phyloP scores from a whole-genome alignment of 2,329 filamentous ascomycete species.

The Aureobasidium mangrovei region DNA sequence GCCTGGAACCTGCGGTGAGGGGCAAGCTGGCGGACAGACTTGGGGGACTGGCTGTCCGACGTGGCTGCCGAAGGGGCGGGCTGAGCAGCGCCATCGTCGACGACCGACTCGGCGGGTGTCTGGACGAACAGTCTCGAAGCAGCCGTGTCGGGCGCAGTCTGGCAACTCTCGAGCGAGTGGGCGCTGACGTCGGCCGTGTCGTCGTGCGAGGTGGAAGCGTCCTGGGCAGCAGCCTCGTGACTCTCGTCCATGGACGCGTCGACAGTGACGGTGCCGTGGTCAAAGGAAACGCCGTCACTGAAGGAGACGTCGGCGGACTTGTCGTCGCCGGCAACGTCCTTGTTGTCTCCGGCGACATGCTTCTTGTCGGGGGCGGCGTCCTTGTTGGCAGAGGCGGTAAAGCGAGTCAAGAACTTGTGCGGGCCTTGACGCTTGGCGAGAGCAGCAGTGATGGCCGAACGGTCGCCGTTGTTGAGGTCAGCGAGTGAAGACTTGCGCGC shows the following conservation, averaged over 20 bases:
- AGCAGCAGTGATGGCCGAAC: background rate
- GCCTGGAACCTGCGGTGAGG: background rate
- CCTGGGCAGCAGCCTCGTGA: no score
- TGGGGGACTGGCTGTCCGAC: background rate
- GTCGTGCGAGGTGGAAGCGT: no score
- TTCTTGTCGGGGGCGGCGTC: background rate
- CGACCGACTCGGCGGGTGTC: background rate
- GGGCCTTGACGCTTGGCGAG: background rate
- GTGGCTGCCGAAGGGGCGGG: background rate
- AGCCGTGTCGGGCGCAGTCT: no score
- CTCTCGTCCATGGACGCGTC: no score
- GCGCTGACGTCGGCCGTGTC: no score
- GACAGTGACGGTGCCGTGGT: no score
- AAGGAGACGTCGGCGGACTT: background rate
- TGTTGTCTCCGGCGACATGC: background rate
- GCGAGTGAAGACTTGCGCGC: background rate
- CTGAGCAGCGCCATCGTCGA: background rate
- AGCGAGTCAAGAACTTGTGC: background rate
- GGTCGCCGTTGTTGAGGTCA: slow-evolving; percentile 2
- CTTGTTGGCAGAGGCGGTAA: background rate
- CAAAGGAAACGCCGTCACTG: no score
- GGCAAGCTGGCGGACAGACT: background rate
- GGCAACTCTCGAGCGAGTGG: no score
- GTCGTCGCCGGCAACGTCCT: background rate
- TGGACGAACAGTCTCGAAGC: no score